Conservation (phyloP, 768 basidiomycete species). For the Rhizopogon roseolus region DNA sequence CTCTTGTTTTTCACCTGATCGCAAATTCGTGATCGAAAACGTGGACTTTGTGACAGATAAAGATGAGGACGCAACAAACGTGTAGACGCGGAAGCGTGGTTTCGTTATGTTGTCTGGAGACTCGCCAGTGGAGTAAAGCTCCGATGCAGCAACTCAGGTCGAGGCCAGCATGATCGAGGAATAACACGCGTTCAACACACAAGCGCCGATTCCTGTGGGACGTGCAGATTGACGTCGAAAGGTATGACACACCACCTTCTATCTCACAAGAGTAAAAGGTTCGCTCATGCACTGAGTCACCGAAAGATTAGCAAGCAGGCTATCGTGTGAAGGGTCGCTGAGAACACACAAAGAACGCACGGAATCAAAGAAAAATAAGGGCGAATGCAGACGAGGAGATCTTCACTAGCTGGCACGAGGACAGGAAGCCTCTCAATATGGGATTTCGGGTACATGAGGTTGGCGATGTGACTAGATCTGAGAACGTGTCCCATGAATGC, state of each 20-base stretch:
- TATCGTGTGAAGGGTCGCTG: slow-evolving; percentile 23
- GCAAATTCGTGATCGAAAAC: slow-evolving; percentile 62
- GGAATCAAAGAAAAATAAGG: slow-evolving; percentile 20
- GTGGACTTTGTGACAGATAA: slow-evolving; percentile 73
- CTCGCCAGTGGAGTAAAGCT: slow-evolving; percentile 69
- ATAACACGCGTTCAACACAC: slow-evolving; percentile 58
- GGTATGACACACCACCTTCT: slow-evolving; percentile 23
- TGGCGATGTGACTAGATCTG: slow-evolving; percentile 43
- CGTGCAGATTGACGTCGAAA: slow-evolving; percentile 28
- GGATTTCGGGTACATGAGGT: slow-evolving; percentile 48
- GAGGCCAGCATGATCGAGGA: slow-evolving; percentile 63
- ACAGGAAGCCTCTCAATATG: slow-evolving; percentile 48
- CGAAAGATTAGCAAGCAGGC: slow-evolving; percentile 14
- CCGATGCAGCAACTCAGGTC: slow-evolving; percentile 51
- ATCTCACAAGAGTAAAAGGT: slow-evolving; percentile 16
- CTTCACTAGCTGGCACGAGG: slow-evolving; percentile 24
- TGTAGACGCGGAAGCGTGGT: slow-evolving; percentile 63
- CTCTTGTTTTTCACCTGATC: slow-evolving; percentile 46
- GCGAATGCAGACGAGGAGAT: slow-evolving; percentile 20
- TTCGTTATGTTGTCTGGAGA: slow-evolving; percentile 49
- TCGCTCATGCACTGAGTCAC: slow-evolving; percentile 19
- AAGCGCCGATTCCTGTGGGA: slow-evolving; percentile 42
- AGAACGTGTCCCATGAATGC: slow-evolving; percentile 65
- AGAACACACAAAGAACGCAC: slow-evolving; percentile 27
- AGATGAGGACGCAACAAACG: slow-evolving; percentile 67